These are phyloP conservation scores for Debaryomyces castellii DNA, from an alignment of 805 yeast species.

Conservation along the genomic window DNA sequence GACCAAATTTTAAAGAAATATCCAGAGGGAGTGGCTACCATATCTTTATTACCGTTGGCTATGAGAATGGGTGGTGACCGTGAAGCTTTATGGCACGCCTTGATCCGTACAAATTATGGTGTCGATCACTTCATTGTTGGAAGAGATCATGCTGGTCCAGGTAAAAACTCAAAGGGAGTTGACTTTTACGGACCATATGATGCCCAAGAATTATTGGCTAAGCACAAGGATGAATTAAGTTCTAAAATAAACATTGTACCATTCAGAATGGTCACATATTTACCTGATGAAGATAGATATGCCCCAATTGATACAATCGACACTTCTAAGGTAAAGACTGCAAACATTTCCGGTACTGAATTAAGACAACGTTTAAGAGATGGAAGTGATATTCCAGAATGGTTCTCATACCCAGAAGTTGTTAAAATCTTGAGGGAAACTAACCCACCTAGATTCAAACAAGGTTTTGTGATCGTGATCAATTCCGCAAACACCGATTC, in stretches of 20 bases:
- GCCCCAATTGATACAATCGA: conserved; percentile 94
- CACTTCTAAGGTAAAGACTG: conserved; percentile 67
- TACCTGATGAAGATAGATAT: conserved; percentile 93
- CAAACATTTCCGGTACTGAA: conserved; percentile 94
- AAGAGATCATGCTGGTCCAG: conserved; percentile 98
- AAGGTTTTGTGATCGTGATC: conserved; percentile 81
- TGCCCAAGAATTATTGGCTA: conserved; percentile 85
- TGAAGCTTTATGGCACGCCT: conserved; percentile 98
- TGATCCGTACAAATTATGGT: conserved; percentile 93
- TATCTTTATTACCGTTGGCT: conserved; percentile 87
- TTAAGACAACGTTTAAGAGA: conserved; percentile 82
- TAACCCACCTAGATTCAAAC: conserved; percentile 86
- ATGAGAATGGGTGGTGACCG: conserved; percentile 99
- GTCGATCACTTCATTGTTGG: conserved; percentile 97
- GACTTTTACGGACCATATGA: conserved; percentile 97
- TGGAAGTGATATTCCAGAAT: conserved; percentile 87
- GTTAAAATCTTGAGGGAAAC: conserved; percentile 87
- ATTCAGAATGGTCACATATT: conserved; percentile 93
- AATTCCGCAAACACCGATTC: conserved; percentile 56
- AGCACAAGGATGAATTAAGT: conserved; percentile 72
- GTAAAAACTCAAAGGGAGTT: conserved; percentile 79
- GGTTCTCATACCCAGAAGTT: conserved; percentile 98
- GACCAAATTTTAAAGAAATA: conserved; percentile 88
- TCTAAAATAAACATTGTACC: conserved; percentile 63
- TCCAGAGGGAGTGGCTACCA: conserved; percentile 90